Evolutionary conservation across 495 filamentous ascomycete species (phyloP).

Genomic region (Penicillium canescens): DNA sequence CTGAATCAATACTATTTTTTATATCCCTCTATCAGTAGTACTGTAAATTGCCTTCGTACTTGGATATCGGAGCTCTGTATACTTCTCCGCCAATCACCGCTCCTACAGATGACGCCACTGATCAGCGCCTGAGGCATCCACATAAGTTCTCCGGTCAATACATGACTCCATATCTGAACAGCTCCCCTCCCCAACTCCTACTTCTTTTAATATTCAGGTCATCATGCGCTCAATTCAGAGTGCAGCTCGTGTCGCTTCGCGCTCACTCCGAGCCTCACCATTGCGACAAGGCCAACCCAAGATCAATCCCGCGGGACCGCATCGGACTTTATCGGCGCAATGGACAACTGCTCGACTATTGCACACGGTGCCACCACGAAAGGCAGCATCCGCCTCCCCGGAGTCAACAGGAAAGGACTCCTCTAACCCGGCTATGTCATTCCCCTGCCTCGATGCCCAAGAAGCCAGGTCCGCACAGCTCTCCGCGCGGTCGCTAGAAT

Average conservation of each 20-base stretch:
- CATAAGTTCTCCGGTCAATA: not conserved
- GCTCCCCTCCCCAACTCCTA: too few relatives aligned
- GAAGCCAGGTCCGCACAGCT: constrained; percentile 83
- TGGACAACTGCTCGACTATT: constrained; percentile 14
- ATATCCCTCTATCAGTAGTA: too few relatives aligned
- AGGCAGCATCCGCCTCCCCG: constrained; percentile 29
- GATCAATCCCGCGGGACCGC: constrained; percentile 12
- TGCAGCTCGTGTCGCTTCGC: constrained; percentile 25
- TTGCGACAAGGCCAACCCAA: constrained; percentile 16
- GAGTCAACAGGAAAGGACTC: constrained; percentile 36
- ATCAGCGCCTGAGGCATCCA: constrained; percentile 4
- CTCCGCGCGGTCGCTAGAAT: constrained; percentile 65
- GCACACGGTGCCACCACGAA: constrained; percentile 27
- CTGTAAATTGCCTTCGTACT: too few relatives aligned
- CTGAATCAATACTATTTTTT: too few relatives aligned
- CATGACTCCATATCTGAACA: not conserved
- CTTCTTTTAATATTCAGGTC: not conserved
- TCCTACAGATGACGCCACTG: constrained; percentile 23
- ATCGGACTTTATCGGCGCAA: constrained; percentile 25
- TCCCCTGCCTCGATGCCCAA: constrained; percentile 91
- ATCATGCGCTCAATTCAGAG: constrained; percentile 29
- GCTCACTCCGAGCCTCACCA: constrained; percentile 14
- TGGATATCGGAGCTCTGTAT: not conserved
- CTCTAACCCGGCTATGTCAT: constrained; percentile 89
- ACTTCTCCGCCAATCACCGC: constrained; percentile 17